Evolutionary conservation across 208 protist genomes (phyloP), one percentile per base, ranked within the genome.

Genomic region (Trypanosoma platydactyli): DNA sequence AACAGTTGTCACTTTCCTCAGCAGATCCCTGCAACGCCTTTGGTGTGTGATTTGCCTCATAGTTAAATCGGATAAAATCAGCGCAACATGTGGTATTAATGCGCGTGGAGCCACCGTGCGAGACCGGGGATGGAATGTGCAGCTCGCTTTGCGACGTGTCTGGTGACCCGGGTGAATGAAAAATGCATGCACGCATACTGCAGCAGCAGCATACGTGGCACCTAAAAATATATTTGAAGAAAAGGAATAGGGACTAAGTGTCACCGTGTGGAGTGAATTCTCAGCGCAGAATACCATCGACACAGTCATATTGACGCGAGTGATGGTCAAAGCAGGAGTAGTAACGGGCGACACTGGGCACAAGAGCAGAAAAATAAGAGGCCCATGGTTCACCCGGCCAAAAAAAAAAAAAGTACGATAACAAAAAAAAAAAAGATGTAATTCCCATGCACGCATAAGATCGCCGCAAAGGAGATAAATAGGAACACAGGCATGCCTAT

Each of bases 61-160:
- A 38, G 33, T 38, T 38, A 3, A 38, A 38, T 11, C 9, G 3
- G 3, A 38, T 38, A 38, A 38, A 38, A 11, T 38, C 33, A 38
- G 5, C 9, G 33, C 33, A 38, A 38, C 33, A 3, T 3, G 33
- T 38, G 33, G 33, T 9, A 38, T 38, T 9, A 38, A 38, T 9
- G 9, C 33, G 9, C 33, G 33, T 18, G 29, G 22, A 1, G 22
- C 50, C 18, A 15, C 18, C 59, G 30, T 25, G 35, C 18, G 50
- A 24, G 1, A 18, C 49, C 16, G 62, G 62, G 15, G 62, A 57
- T 16, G 62, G 62, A 42, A 67, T 67, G 38, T 57, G 24, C 33
- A 67, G 35, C 20, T 67, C 62, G 50, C 62, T 67, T 22, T 67
- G 62, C 22, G 62, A 41, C 13, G 50, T 51, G 38, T 58, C 62